Base-by-base conservation (phyloP, 768 basidiomycete genomes). In the Russula sp. region DNA sequence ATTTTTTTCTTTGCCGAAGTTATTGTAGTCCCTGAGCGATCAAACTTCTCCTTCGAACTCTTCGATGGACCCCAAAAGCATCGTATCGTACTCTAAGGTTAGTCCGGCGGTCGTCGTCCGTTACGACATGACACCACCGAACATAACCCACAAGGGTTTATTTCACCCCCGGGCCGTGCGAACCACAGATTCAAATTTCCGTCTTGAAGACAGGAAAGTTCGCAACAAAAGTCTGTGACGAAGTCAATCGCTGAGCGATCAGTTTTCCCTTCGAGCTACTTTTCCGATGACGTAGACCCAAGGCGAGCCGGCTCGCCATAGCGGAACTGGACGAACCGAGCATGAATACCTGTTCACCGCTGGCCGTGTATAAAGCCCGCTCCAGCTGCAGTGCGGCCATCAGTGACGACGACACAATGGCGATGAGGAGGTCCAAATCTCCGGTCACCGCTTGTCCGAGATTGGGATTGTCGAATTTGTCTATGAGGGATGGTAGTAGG, bases 201-300 rank as follows among this genome's bases (percentile, higher is more conserved):
- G 74, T 74, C 59, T 74, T 81, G 73, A 90, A 90, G 24, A 82
- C 81, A 5, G 89, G 89, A 74, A 92, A 92, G 70, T 86, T 91
- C 36, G 87, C 79, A 13, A 86, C 81, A 71, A 92, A 90, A 0
- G 84, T 78, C 60, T 83, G 81, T 9, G 84, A 84, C 20, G 86
- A 79, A 26, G 81, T 76, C 51, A 92, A 73, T 51, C 84, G 79
- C 69, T 90, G 85, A 38, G 84, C 73, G 56, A 92, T 78, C 20
- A 79, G 69, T 44, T 72, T 76, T 59, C 83, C 82, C n/a, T 83
- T 82, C 51, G 75, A 75, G 67, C 82, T 83, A 10, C 71, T 67
- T 66, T 79, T 83, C 62, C 79, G 80, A 48, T 76, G 73, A 18
- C 83, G 82, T 51, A 92, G 75, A 71, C 88, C 84, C n/a, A 73